These are phyloP conservation scores for Rhizopogon vinicolor DNA, from an alignment of 768 basidiomycete genomes.

Conservation along the genomic window DNA sequence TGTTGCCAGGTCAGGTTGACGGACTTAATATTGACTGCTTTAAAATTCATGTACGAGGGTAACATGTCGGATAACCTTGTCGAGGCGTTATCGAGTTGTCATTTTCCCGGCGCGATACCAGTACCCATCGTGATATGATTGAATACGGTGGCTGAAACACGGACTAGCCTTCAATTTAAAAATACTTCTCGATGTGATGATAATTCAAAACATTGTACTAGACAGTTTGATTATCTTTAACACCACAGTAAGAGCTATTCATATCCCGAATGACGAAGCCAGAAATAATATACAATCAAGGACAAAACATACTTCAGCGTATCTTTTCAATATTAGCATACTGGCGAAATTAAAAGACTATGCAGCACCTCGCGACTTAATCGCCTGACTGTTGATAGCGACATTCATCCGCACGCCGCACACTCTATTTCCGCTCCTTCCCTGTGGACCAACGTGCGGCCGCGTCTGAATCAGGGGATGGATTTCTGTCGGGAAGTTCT, in stretches of 20 bases:
- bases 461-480: constrained; percentile 36
- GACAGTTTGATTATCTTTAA: not conserved
- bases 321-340: constrained; percentile 10
- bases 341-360: not conserved
- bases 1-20: constrained; percentile 3
- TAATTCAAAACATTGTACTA: not conserved
- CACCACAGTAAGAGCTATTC: not conserved
- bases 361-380: not conserved
- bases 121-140: too few species aligned
- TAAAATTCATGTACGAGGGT: not conserved
- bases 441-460: constrained; percentile 45
- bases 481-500: constrained; percentile 40
- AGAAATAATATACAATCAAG: not conserved
- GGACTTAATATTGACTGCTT: constrained; percentile 9
- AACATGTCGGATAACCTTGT: not conserved
- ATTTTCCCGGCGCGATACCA: too few species aligned
- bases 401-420: constrained; percentile 2
- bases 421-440: constrained; percentile 41
- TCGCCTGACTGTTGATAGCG: constrained; percentile 1
- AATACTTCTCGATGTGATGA: not conserved
- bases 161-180: not conserved
- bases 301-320: constrained; percentile 12
- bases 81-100: not conserved
- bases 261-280: not conserved
- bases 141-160: too few species aligned